Conservation (phyloP, 805 yeast species). For the Schwanniomyces sp. region DNA sequence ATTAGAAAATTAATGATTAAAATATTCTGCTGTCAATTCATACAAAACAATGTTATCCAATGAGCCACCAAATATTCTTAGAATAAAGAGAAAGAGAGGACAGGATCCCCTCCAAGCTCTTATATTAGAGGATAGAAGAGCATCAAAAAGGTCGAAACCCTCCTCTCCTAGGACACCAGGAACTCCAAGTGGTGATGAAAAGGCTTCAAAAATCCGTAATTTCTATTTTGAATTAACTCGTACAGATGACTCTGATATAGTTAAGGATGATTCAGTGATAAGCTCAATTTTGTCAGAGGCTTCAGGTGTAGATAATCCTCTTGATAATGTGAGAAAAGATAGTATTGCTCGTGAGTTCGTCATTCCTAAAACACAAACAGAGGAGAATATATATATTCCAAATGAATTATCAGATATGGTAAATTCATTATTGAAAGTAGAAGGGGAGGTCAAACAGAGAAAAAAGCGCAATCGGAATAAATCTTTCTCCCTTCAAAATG, state of each 20-base stretch:
- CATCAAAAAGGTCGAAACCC: conserved; percentile 43
- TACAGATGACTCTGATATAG: conserved; percentile 26
- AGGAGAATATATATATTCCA: conserved; percentile 43
- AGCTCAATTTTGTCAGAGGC: conserved; percentile 28
- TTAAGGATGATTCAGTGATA: conserved; percentile 17
- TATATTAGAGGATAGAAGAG: conserved; percentile 41
- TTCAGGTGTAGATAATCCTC: neutral
- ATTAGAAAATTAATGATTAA: neutral
- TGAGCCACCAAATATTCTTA: conserved; percentile 60
- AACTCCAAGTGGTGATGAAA: neutral
- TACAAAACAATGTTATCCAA: neutral
- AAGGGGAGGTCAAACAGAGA: conserved; percentile 13
- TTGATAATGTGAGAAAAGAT: conserved; percentile 4
- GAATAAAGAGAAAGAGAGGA: conserved; percentile 83
- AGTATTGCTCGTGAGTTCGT: conserved; percentile 26
- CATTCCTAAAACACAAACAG: conserved; percentile 30
- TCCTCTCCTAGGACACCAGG: conserved; percentile 19
- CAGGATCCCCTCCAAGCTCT: conserved; percentile 90
- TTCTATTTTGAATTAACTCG: conserved; percentile 34
- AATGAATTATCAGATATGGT: conserved; percentile 77
- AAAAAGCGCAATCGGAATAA: conserved; percentile 12
- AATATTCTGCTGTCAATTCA: neutral
- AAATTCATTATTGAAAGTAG: conserved; percentile 51
- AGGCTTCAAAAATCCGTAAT: conserved; percentile 36
- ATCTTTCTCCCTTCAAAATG: neutral